phyloP scores from a whole-genome alignment of 805 yeast species.

The Lachancea kluyveri region DNA sequence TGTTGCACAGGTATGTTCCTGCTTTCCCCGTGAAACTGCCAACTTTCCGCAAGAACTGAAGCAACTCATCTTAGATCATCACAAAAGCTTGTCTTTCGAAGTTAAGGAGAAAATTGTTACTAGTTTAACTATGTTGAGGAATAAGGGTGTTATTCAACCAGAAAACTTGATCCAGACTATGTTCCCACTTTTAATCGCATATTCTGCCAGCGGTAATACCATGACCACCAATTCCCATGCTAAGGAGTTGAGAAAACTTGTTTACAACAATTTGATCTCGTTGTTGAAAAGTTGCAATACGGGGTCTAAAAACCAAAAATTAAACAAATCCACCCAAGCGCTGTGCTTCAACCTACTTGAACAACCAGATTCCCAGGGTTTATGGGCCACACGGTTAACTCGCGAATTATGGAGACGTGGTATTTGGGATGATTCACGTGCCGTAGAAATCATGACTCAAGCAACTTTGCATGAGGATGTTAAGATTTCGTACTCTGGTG shows the following conservation, averaged over 20 bases:
- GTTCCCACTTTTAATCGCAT: slow-evolving; percentile 74
- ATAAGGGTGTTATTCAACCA: slow-evolving; percentile 71
- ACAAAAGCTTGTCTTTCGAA: slow-evolving; percentile 75
- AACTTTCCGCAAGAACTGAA: slow-evolving; percentile 78
- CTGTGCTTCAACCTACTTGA: slow-evolving; percentile 81
- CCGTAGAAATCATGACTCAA: slow-evolving; percentile 96
- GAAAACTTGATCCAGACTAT: slow-evolving; percentile 79
- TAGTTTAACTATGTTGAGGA: slow-evolving; percentile 83
- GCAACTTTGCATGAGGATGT: slow-evolving; percentile 84
- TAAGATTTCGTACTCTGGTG: slow-evolving; percentile 87
- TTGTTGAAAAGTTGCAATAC: slow-evolving; percentile 77
- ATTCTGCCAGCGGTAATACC: slow-evolving; percentile 44
- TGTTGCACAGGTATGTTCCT: slow-evolving; percentile 83
- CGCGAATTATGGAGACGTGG: slow-evolving; percentile 97
- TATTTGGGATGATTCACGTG: slow-evolving; percentile 95
- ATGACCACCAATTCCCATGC: slow-evolving; percentile 55
- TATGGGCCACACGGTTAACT: slow-evolving; percentile 94
- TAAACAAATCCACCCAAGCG: slow-evolving; percentile 89
- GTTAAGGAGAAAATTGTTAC: slow-evolving; percentile 88
- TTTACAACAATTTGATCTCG: slow-evolving; percentile 72
- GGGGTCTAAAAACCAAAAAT: slow-evolving; percentile 83
- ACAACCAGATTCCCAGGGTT: slow-evolving; percentile 71
- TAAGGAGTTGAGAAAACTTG: slow-evolving; percentile 74
- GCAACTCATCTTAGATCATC: slow-evolving; percentile 62
- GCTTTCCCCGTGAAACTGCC: slow-evolving; percentile 85